Evolutionary conservation across 2,329 filamentous ascomycete genomes (phyloP), one percentile per base, ranked within the genome.

Genomic region (Exophiala viscosa): DNA sequence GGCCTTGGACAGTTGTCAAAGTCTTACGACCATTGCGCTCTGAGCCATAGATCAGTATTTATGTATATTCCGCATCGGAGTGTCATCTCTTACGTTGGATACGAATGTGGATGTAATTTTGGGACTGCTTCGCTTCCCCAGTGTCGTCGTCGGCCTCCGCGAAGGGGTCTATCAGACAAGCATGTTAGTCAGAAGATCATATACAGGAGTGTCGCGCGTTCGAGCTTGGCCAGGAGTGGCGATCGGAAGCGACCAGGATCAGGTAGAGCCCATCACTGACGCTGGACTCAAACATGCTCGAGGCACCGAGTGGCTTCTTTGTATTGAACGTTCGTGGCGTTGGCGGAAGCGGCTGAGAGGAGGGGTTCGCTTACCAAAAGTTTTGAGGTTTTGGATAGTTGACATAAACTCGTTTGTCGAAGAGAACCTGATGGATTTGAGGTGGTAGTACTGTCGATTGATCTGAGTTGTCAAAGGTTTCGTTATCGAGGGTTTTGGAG

Each of bases 21-120:
- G 93, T 97, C 85, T 99, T 99, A 77, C 93, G 93, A 85, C 93
- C 93, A 97, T 99, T 99, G 80, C 93, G 93, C 81, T 99, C 92
- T 97, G 40, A 57, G 32, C 41, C 53, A 36, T 57, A 5, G 17
- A 58, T 50, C 53, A 60, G 58, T 40, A n/a, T 1, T 18, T 9
- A 49, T 34, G 38, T 11, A 11, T 34, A 5, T 31, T 35, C 33
- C 13, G 36, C 20, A 10, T 17, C 10, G 39, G 31, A 51, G 28
- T 41, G 8, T 38, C 58, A 11, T 49, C 32, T 85, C 87, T 70
- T 85, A 97, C 92, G 93, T 75, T 99, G 93, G 74, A 97, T 97
- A 77, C 93, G 91, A 77, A 99, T 97, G 80, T 97, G 93, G 75
- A 97, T 96, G 76, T 96, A 96, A 78, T 95, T 95, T 79, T 95